Conservation (phyloP, 129 eudicot genomes). For the Tagetes patula region DNA sequence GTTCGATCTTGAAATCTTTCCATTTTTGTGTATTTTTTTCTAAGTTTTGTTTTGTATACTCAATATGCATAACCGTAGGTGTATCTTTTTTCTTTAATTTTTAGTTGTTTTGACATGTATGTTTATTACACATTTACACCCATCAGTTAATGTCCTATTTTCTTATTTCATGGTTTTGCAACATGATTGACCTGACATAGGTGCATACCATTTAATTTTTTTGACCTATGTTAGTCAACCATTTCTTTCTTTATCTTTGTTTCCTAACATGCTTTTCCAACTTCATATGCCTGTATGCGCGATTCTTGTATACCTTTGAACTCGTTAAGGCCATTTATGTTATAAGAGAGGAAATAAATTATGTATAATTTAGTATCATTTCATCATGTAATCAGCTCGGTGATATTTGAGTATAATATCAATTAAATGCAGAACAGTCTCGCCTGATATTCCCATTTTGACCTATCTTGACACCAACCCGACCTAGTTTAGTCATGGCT, state of each 20-base stretch:
- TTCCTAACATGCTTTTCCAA: neutral
- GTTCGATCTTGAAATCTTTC: conserved; percentile 7
- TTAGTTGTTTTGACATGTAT: neutral
- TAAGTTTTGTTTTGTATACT: neutral
- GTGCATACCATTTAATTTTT: neutral
- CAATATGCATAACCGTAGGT: neutral
- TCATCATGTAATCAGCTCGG: conserved; percentile 1
- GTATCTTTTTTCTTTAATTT: neutral
- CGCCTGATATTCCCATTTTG: conserved; percentile 67
- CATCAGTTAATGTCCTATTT: neutral
- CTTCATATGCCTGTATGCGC: neutral
- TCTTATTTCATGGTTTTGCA: neutral
- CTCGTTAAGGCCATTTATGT: neutral
- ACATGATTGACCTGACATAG: neutral
- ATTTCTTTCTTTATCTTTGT: neutral
- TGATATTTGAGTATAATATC: conserved; percentile 5
- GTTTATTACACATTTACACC: neutral
- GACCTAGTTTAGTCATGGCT: conserved; percentile 78
- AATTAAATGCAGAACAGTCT: conserved; percentile 65
- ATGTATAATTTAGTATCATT: neutral
- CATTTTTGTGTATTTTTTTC: neutral
- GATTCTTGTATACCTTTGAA: neutral
- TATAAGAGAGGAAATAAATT: neutral
- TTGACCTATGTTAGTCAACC: neutral
- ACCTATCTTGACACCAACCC: conserved; percentile 76